Percentiles rank a stretch among this genome's conserved stretches.
Conservation (phyloP, 371 early-diverging fungal species). For the Circinella umbellata region DNA sequence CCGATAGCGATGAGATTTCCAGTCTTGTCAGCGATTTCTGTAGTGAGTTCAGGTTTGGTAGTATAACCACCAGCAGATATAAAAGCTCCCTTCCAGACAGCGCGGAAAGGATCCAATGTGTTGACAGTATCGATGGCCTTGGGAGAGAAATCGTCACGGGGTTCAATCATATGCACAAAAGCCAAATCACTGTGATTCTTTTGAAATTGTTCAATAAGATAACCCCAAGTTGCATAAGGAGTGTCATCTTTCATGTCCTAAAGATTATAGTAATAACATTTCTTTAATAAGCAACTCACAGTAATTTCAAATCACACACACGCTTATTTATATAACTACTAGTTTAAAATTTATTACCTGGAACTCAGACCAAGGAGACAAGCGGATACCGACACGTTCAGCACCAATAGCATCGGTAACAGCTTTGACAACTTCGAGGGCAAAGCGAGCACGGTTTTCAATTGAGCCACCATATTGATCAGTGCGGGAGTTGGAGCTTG, state of each 20-base stretch:
- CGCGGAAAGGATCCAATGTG: slow-evolving; percentile 31
- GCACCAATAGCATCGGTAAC: slow-evolving; percentile 23
- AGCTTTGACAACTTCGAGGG: slow-evolving; percentile 44
- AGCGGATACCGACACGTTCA: slow-evolving; percentile 22
- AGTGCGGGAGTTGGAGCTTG: slow-evolving; percentile 51
- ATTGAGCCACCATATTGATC: slow-evolving; percentile 64
- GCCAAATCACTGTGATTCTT: slow-evolving; percentile 25
- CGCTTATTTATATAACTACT: no score
- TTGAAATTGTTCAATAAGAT: slow-evolving; percentile 27
- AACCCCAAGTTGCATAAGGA: slow-evolving; percentile 39
- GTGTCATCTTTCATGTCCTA: slow-evolving; percentile 36
- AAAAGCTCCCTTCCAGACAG: slow-evolving; percentile 33
- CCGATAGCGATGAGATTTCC: slow-evolving; percentile 37
- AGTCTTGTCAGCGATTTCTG: slow-evolving; percentile 23
- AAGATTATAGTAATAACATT: no score
- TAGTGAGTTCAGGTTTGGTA: slow-evolving; percentile 14
- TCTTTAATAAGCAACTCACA: background rate
- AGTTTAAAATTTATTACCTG: slow-evolving; percentile 1
- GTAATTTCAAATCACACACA: no score
- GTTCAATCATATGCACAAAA: slow-evolving; percentile 41
- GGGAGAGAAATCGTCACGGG: slow-evolving; percentile 20
- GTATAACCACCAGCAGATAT: slow-evolving; percentile 36
- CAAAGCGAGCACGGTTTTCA: slow-evolving; percentile 58
- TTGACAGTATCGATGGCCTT: slow-evolving; percentile 13
- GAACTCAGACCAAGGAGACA: slow-evolving; percentile 24